These are phyloP conservation scores for Annulohypoxylon truncatum DNA, from an alignment of 2,329 filamentous ascomycete species.

Conservation along the genomic window DNA sequence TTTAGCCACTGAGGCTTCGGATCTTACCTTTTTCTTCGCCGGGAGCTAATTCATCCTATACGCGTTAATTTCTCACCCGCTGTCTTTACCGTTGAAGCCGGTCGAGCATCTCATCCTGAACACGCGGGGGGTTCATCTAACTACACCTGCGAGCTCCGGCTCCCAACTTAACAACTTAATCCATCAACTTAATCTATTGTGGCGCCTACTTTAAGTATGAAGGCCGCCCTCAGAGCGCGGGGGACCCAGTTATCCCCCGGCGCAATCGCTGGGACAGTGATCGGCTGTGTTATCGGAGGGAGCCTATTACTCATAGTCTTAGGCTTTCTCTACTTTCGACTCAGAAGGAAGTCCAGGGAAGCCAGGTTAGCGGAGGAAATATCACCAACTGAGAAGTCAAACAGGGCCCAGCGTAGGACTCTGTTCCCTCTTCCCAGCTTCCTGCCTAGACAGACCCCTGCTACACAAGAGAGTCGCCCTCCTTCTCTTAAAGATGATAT, in stretches of 20 bases:
- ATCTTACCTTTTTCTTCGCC: conserved; percentile 10
- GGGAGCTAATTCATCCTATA: neutral
- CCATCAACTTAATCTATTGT: conserved; percentile 29
- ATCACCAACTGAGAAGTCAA: conserved; percentile 36
- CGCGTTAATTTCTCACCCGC: conserved; percentile 9
- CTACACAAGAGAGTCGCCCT: conserved; percentile 20
- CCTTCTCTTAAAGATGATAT: conserved; percentile 39
- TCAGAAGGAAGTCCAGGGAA: conserved; percentile 43
- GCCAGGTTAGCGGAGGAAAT: conserved; percentile 39
- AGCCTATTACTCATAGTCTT: conserved; percentile 47
- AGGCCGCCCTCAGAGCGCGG: conserved; percentile 42
- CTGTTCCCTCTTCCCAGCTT: conserved; percentile 38
- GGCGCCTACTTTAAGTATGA: conserved; percentile 36
- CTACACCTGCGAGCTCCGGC: conserved; percentile 24
- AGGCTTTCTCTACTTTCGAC: conserved; percentile 51
- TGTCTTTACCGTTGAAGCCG: neutral
- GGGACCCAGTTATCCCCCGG: conserved; percentile 45
- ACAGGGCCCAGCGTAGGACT: conserved; percentile 24
- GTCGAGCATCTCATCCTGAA: neutral
- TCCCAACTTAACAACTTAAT: conserved; percentile 15
- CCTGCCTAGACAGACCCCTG: conserved; percentile 28
- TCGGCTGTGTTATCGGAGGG: conserved; percentile 49
- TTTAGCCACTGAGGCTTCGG: conserved; percentile 14
- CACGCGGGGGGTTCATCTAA: neutral
- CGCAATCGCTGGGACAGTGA: conserved; percentile 49